Base-by-base conservation (phyloP, 2,329 filamentous ascomycete genomes). In the Fusarium sp. region DNA sequence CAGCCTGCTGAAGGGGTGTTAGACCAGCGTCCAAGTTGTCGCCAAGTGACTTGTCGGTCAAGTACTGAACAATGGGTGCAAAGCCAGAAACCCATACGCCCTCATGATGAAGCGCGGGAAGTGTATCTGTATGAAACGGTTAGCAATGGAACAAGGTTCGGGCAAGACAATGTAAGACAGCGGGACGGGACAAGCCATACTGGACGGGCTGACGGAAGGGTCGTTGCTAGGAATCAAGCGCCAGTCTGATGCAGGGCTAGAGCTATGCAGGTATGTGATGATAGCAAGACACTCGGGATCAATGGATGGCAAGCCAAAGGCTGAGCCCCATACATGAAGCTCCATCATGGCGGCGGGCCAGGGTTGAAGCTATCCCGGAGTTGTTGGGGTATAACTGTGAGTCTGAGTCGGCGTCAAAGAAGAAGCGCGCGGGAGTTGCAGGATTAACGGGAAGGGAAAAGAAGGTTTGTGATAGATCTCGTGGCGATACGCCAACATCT, bases 281-380 rank as follows among this genome's bases (percentile, higher is more conserved):
- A 91, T 86, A 28, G 94, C 94, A 65, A 97, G 88, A 78, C 94
- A 98, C 83, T 97, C 93, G 47, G 95, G 86, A 76, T 98, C 94
- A 75, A 98, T 92, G 45, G 96, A 98, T 16, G 95, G 91, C 46
- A 98, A 88, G 42, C 90, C 90, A 79, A 97, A 97, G 42, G 93
- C 94, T 57, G 93, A 90, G 51, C 94, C 94, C 91, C 94, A 97
- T 76, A 97, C 87, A 81, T 97, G 92, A 64, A 99, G 88, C 81
- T 95, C 88, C 51, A 82, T 68, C 80, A 81, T 82, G 51, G 48
- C 59, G 47, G 47, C 47, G 49, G 49, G 59, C 41, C 14, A 30
- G 28, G 28, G 47, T 49, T 59, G 55, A 62, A 59, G 66, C 41
- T 63, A 59, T 73, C 41, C 40, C 63, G 37, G 30, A 55, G 53